Evolutionary conservation across 2,329 filamentous ascomycete species (phyloP).

Genomic region (Colletotrichum destructivum): DNA sequence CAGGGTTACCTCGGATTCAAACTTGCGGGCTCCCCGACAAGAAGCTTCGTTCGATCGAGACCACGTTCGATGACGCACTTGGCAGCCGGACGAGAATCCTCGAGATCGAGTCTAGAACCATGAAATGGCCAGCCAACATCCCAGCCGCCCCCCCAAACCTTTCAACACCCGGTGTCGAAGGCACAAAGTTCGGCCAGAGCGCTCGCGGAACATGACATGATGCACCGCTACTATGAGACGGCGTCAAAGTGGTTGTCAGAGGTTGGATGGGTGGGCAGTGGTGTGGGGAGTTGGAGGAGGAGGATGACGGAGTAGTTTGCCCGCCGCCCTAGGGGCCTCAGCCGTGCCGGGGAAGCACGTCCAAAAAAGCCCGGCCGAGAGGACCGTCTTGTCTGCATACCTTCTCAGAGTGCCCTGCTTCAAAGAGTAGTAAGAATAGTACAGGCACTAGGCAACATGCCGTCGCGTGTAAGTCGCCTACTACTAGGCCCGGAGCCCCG

Average conservation of each 20-base stretch:
- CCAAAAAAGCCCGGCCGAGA: neutral
- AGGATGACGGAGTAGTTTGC: constrained; percentile 20
- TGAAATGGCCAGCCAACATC: neutral
- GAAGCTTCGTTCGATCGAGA: too few relatives aligned
- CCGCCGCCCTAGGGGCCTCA: constrained; percentile 30
- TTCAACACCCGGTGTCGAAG: neutral
- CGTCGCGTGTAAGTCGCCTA: too few relatives aligned
- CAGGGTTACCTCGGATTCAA: too few relatives aligned
- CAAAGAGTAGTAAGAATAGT: too few relatives aligned
- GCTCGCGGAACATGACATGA: constrained; percentile 17
- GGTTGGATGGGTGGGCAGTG: constrained; percentile 15
- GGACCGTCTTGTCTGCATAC: constrained; percentile 1
- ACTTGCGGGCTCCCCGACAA: too few relatives aligned
- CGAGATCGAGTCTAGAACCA: neutral
- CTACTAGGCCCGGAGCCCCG: too few relatives aligned
- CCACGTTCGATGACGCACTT: neutral
- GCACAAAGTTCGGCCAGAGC: constrained; percentile 27
- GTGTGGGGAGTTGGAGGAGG: neutral
- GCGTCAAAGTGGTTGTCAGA: constrained; percentile 25
- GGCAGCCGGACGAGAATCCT: neutral
- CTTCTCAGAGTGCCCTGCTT: too few relatives aligned
- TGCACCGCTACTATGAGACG: constrained; percentile 34
- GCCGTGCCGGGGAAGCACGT: constrained; percentile 37
- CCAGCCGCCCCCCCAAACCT: too few relatives aligned
- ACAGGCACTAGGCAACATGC: too few relatives aligned